Base-by-base conservation (phyloP, 2,329 filamentous ascomycete genomes). In the Sclerotinia trifoliorum region DNA sequence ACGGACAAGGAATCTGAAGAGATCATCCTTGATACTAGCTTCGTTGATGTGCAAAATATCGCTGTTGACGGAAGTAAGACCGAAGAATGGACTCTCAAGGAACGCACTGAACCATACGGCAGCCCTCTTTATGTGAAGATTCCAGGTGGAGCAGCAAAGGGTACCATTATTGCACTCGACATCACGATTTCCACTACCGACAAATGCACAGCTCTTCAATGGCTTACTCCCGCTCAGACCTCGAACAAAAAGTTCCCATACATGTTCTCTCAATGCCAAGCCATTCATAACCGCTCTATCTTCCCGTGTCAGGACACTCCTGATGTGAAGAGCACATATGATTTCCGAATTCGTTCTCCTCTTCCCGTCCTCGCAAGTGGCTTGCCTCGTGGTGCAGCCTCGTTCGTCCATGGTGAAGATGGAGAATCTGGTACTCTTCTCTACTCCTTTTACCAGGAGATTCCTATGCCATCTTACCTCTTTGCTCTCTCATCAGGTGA, bases 271-370 rank as follows among this genome's bases (percentile, higher is more conserved):
- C 95, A 98, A 82, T 97, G 94, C 79, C 94, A 99, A 83, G 94
- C 94, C 66, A 98, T 97, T 76, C 94, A 98, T 76, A 93, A 92
- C 55, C 89, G 95, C 70, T 96, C 93, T 60, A 86, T 98, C 70
- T 96, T 98, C 79, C 95, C 95, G 8, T 98, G 94, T 80, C 94
- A 98, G 81, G 95, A 99, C 78, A 98, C 95, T 0, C 95, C 95
- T 3, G 94, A 97, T 78, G 91, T 97, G 75, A 99, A 99, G 83
- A 93, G 92, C n/a, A 96, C 93, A 1, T 93, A 94, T 80, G 88
- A 89, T 71, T 97, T 97, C 82, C 91, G 90, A 76, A 90, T 99
- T 76, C 89, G 88, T 35, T 97, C 93, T 32, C 88, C 90, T 6
- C 85, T 97, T 19, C 93, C 93, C 0, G 94, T 97, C n/a, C 87